Conservation (phyloP, 2,329 filamentous ascomycete genomes). For the Pseudogymnoascus sp. region DNA sequence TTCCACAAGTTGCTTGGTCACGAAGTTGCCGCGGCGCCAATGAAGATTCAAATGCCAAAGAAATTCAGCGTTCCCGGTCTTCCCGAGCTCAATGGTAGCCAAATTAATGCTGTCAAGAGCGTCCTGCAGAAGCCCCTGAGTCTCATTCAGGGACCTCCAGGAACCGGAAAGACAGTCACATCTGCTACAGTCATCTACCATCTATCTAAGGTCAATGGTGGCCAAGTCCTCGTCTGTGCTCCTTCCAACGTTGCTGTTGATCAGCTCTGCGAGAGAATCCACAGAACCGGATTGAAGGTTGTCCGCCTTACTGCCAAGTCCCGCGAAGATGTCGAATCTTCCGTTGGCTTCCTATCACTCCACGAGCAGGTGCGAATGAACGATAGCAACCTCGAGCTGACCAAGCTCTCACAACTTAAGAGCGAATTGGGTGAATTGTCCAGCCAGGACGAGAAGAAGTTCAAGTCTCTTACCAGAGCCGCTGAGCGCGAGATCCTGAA, state of each 20-base stretch:
- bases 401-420: slow-evolving; percentile 90
- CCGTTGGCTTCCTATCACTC: slow-evolving; percentile 87
- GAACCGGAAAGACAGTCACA: slow-evolving; percentile 96
- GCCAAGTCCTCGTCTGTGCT: slow-evolving; percentile 91
- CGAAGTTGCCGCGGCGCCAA: slow-evolving; percentile 85
- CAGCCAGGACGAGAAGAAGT: slow-evolving; percentile 96
- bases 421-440: slow-evolving; percentile 83
- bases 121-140: slow-evolving; percentile 90
- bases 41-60: slow-evolving; percentile 92
- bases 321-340: slow-evolving; percentile 96
- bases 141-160: slow-evolving; percentile 91
- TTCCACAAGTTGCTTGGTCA: slow-evolving; percentile 95
- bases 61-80: slow-evolving; percentile 94
- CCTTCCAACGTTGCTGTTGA: slow-evolving; percentile 98
- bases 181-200: slow-evolving; percentile 99
- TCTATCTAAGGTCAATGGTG: slow-evolving; percentile 86
- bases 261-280: slow-evolving; percentile 94
- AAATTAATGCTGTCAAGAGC: slow-evolving; percentile 92
- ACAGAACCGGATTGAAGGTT: slow-evolving; percentile 88
- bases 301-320: slow-evolving; percentile 98
- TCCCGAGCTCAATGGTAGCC: slow-evolving; percentile 89
- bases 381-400: slow-evolving; percentile 87
- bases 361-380: slow-evolving; percentile 98
- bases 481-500: slow-evolving; percentile 91
- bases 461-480: slow-evolving; percentile 87